phyloP scores from a whole-genome alignment of 2,329 filamentous ascomycete species.

The Fusarium vanettenii region DNA sequence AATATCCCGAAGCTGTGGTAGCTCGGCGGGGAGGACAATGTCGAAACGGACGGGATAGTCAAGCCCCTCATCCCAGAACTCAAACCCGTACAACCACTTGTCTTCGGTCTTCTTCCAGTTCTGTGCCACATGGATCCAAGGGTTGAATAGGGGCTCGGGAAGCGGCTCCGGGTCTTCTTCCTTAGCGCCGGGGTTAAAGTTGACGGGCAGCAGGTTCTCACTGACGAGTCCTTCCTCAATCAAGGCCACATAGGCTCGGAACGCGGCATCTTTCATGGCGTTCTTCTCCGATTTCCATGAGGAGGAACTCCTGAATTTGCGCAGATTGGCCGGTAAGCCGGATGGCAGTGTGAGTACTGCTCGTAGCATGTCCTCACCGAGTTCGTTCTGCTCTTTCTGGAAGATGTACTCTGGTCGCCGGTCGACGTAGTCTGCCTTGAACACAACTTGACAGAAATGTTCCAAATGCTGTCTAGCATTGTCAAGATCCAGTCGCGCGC shows the following conservation, averaged over 20 bases:
- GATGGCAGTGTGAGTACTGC: slow-evolving; percentile 78
- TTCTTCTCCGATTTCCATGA: slow-evolving; percentile 78
- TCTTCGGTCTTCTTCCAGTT: slow-evolving; percentile 51
- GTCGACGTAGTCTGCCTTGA: slow-evolving; percentile 70
- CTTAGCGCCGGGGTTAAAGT: slow-evolving; percentile 54
- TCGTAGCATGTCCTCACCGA: slow-evolving; percentile 49
- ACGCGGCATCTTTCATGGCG: slow-evolving; percentile 84
- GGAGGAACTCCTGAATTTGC: slow-evolving; percentile 36
- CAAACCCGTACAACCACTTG: slow-evolving; percentile 46
- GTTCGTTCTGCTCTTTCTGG: slow-evolving; percentile 42
- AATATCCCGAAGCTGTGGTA: slow-evolving; percentile 54
- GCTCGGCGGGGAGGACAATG: slow-evolving; percentile 55
- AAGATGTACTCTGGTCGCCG: slow-evolving; percentile 75
- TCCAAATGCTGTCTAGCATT: slow-evolving; percentile 81
- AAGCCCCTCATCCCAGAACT: slow-evolving; percentile 49
- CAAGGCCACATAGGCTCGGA: slow-evolving; percentile 79
- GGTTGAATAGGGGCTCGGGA: slow-evolving; percentile 55
- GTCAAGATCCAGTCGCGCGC: slow-evolving; percentile 77
- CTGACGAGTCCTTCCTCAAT: slow-evolving; percentile 79
- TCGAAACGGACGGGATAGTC: slow-evolving; percentile 52
- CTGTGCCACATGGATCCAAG: slow-evolving; percentile 59
- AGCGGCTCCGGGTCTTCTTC: slow-evolving; percentile 49
- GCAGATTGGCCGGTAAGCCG: slow-evolving; percentile 66
- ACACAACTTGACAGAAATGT: slow-evolving; percentile 80
- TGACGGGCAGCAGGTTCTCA: slow-evolving; percentile 78